Conservation (phyloP, 768 basidiomycete genomes). For the Leucogyrophana mollusca region DNA sequence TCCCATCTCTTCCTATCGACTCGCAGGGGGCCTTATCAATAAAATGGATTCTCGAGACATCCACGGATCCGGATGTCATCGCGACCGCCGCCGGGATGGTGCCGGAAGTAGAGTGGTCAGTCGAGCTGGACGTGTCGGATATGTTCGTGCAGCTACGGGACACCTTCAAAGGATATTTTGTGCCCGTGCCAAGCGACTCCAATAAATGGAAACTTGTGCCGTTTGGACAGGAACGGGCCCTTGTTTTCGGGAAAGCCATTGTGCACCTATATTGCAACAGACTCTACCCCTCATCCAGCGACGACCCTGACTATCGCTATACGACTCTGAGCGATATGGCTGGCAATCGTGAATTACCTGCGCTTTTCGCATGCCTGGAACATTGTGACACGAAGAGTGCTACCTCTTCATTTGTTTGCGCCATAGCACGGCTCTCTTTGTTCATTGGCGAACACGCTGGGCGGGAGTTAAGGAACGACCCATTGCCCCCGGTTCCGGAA, state of each 20-base stretch:
- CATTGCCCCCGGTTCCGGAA: no score
- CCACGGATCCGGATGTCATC: no score
- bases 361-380: slow-evolving; percentile 4
- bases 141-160: slow-evolving; percentile 1
- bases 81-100: slow-evolving; percentile 12
- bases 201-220: slow-evolving; percentile 2
- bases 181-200: slow-evolving; percentile 2
- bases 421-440: slow-evolving; percentile 1
- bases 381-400: slow-evolving; percentile 1
- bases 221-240: slow-evolving; percentile 7
- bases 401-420: neutral
- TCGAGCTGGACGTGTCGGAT: slow-evolving; percentile 9
- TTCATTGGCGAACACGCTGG: no score
- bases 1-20: no score
- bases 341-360: slow-evolving; percentile 6
- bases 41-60: slow-evolving; percentile 8
- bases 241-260: slow-evolving; percentile 11
- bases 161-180: slow-evolving; percentile 7
- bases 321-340: slow-evolving; percentile 1
- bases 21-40: no score
- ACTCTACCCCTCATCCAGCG: slow-evolving; percentile 2
- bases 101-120: slow-evolving; percentile 14
- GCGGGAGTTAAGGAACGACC: no score
- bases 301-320: no score
- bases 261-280: no score